Percentiles rank a stretch among this genome's conserved stretches.
These are phyloP conservation scores for Epichloe sylvatica DNA, from an alignment of 2,329 filamentous ascomycete genomes.

Conservation along the genomic window DNA sequence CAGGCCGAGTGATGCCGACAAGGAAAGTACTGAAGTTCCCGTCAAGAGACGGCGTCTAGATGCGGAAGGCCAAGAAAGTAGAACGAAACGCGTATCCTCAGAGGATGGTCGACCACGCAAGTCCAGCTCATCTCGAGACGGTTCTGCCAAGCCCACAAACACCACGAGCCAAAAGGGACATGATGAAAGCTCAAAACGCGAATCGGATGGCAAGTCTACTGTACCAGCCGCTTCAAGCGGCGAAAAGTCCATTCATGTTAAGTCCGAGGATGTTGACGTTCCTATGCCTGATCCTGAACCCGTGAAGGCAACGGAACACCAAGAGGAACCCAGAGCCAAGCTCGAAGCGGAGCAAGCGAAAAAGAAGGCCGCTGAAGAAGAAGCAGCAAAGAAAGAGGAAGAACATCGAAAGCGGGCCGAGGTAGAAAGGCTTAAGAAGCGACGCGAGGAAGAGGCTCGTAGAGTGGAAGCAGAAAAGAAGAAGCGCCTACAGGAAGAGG, in stretches of 20 bases:
- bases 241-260: slow-evolving; percentile 41
- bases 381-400: slow-evolving; percentile 17
- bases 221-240: slow-evolving; percentile 24
- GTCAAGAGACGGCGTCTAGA: slow-evolving; percentile 46
- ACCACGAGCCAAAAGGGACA: slow-evolving; percentile 25
- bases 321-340: slow-evolving; percentile 2
- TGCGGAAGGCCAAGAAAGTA: slow-evolving; percentile 35
- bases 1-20: slow-evolving; percentile 34
- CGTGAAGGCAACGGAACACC: slow-evolving; percentile 15
- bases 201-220: slow-evolving; percentile 25
- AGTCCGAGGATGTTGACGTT: slow-evolving; percentile 41
- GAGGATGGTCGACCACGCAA: slow-evolving; percentile 34
- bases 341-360: slow-evolving; percentile 16
- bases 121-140: slow-evolving; percentile 27
- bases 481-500: slow-evolving; percentile 21
- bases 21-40: slow-evolving; percentile 37
- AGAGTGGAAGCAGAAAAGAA: slow-evolving; percentile 21
- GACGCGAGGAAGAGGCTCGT: slow-evolving; percentile 18
- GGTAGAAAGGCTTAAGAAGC: slow-evolving; percentile 24
- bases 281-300: slow-evolving; percentile 39
- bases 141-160: slow-evolving; percentile 18
- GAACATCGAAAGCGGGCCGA: slow-evolving; percentile 18
- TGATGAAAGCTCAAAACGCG: slow-evolving; percentile 24
- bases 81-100: slow-evolving; percentile 27
- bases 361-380: slow-evolving; percentile 22